Evolutionary conservation across 148 eudicot genomes (phyloP).

Genomic region (Persicaria maculosa): DNA sequence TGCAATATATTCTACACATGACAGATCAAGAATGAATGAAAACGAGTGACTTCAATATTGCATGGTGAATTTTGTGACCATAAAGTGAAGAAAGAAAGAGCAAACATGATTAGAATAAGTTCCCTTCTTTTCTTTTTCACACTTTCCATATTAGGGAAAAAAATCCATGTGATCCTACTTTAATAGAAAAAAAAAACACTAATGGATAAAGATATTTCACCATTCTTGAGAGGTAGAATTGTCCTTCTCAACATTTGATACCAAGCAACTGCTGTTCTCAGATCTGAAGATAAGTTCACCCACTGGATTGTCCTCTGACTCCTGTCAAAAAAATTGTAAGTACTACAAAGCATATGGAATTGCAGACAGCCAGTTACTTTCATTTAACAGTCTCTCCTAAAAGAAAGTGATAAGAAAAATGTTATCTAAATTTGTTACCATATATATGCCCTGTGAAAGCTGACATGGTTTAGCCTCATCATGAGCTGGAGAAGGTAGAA

Average conservation of each 20-base stretch:
- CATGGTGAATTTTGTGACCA: neutral
- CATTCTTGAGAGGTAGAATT: constrained; percentile 37
- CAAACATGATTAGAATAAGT: neutral
- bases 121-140: neutral
- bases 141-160: neutral
- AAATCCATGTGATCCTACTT: neutral
- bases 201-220: constrained; percentile 27
- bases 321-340: constrained; percentile 26
- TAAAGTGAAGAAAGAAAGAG: neutral
- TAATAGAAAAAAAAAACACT: constrained; percentile 1
- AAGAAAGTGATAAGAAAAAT: neutral
- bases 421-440: neutral
- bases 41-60: neutral
- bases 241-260: constrained; percentile 34
- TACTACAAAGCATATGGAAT: neutral
- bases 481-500: constrained; percentile 15
- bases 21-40: neutral
- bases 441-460: constrained; percentile 15
- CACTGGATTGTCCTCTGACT: constrained; percentile 10
- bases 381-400: neutral
- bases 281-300: constrained; percentile 15
- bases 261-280: constrained; percentile 16
- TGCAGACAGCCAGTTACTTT: neutral
- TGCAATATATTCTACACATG: neutral
- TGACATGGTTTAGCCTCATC: constrained; percentile 28